Percentiles rank a stretch among this genome's conserved stretches.
Conservation (phyloP, 192 early-diverging fungal genomes). For the Umbelopsis sp. region DNA sequence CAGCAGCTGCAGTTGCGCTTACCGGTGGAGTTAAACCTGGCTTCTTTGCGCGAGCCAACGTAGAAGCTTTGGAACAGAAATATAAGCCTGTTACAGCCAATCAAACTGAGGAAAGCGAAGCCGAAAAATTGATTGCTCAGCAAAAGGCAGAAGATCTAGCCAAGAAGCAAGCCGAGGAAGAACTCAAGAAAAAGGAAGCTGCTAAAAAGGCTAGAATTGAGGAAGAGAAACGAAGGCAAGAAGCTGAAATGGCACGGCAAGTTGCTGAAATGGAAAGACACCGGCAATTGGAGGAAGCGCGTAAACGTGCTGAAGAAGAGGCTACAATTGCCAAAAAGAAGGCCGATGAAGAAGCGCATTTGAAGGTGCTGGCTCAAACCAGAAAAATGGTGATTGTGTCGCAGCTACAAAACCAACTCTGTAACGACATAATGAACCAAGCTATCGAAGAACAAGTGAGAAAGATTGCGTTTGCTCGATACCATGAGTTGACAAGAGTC, state of each 20-base stretch:
- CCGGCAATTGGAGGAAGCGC: neutral
- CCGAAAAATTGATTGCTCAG: neutral
- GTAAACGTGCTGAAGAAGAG: neutral
- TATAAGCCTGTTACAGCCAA: neutral
- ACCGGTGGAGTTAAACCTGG: neutral
- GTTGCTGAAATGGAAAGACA: neutral
- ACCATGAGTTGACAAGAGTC: neutral
- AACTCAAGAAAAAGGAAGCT: neutral
- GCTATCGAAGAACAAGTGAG: neutral
- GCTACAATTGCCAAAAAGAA: neutral
- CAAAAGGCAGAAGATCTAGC: conserved; percentile 5
- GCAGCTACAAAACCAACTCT: neutral
- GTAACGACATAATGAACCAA: neutral
- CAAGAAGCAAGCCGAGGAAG: neutral
- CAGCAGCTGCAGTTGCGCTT: neutral
- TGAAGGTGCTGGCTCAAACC: neutral
- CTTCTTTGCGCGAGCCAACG: neutral
- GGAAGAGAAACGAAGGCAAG: neutral
- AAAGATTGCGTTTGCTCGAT: neutral
- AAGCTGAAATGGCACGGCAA: conserved; percentile 1
- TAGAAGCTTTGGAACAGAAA: conserved; percentile 1
- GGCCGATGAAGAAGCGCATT: neutral
- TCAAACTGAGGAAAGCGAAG: neutral
- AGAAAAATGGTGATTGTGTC: conserved; percentile 1
- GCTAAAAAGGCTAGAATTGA: neutral